Base-by-base conservation (phyloP, 495 filamentous ascomycete species). In the Penicillium manginii region DNA sequence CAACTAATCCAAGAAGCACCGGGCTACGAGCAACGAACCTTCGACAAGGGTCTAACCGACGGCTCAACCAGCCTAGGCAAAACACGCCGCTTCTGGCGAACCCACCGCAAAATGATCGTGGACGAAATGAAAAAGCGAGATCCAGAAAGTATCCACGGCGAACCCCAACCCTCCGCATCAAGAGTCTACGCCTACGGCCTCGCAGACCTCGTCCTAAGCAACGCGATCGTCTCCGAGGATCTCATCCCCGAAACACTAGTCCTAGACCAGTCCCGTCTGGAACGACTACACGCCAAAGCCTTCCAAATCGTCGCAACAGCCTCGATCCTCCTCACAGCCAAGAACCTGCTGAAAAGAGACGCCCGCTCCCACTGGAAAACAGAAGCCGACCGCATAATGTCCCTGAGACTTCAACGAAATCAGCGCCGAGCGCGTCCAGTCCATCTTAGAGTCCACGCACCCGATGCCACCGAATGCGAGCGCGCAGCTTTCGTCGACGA, bases 321-420 rank as follows among this genome's bases (percentile, higher is more conserved):
- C 17, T 83, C 86, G 19, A 92, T 98, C 54, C 80, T 96, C 7
- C 73, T 98, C 32, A 96, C 96, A 1, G 91, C 90, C 62, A 98
- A 98, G 79, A 98, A 96, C 67, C 80, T 97, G 11, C 86, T 98
- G 46, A 96, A 96, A 73, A 88, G 94, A 19, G 93, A 98, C 71
- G 89, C 92, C 18, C 88, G 94, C 31, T 86, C 84, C 2, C 89
- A 91, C 48, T 98, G 96, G 96, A 93, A 90, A 73, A 78, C 82
- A 10, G 92, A 98, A 65, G 91, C 93, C 1, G 83, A 86, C 33
- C 86, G 93, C 5, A 87, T 97, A 58, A 77, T 88, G 50, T 78
- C 78, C 3, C 68, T 84, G 42, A n/a, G 78, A 85, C 52, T 78
- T 85, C 49, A 75, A 79, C 15, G 82, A 86, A 22, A 77, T 83